Conservation (phyloP, 2,329 filamentous ascomycete genomes). For the Talaromyces sp. region DNA sequence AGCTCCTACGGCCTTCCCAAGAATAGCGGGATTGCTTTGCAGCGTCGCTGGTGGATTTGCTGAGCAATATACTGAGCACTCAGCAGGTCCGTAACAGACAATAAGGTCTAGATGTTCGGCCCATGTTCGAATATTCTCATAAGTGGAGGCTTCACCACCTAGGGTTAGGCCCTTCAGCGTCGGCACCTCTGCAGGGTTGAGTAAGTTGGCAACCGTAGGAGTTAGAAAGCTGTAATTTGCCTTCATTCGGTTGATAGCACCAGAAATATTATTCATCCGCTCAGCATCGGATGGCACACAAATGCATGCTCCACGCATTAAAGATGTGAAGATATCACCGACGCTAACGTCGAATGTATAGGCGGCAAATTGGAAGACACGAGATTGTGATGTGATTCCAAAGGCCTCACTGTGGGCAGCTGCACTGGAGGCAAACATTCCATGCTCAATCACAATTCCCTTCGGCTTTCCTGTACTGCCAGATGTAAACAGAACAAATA, state of each 20-base stretch:
- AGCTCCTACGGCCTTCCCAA: constrained; percentile 37
- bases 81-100: not conserved
- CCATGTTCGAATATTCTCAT: constrained; percentile 23
- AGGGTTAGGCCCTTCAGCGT: not conserved
- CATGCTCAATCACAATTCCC: constrained; percentile 60
- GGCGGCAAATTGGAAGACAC: constrained; percentile 57
- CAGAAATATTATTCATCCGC: constrained; percentile 18
- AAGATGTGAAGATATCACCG: constrained; percentile 51
- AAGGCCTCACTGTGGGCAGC: constrained; percentile 50
- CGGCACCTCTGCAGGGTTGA: not conserved
- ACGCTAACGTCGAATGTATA: constrained; percentile 54
- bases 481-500: constrained; percentile 59
- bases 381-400: constrained; percentile 47
- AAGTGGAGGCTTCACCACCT: constrained; percentile 37
- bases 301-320: constrained; percentile 55
- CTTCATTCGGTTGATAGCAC: constrained; percentile 45
- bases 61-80: not conserved
- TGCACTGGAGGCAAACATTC: constrained; percentile 54
- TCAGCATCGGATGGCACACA: constrained; percentile 53
- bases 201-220: not conserved
- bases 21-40: constrained; percentile 30
- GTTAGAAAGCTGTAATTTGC: constrained; percentile 50
- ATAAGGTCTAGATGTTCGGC: not conserved
- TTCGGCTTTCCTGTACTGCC: constrained; percentile 50
- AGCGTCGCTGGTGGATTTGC: not conserved